A percentile compares a stretch with the other conserved stretches of the same genome.
Conservation (phyloP, 306 rosid genomes). For the Quercus bicolor region DNA sequence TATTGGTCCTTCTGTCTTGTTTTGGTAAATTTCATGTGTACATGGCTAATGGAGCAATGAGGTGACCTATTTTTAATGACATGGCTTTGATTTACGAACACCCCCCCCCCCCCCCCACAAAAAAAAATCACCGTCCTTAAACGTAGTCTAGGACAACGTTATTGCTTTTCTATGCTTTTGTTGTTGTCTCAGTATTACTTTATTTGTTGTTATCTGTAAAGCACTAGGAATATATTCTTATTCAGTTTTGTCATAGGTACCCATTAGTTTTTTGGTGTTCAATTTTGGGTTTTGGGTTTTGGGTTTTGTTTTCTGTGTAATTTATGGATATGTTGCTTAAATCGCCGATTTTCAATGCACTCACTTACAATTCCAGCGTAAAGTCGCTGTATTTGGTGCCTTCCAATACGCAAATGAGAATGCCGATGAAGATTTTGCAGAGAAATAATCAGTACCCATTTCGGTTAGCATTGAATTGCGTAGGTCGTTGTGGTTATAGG, state of each 20-base stretch:
- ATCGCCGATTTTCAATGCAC: slow-evolving; percentile 23
- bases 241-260: neutral
- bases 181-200: neutral
- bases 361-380: slow-evolving; percentile 10
- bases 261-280: slow-evolving; percentile 7
- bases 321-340: slow-evolving; percentile 37
- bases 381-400: slow-evolving; percentile 27
- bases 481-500: slow-evolving; percentile 17
- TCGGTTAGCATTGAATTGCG: slow-evolving; percentile 21
- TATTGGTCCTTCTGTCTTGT: no score
- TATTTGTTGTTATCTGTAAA: neutral
- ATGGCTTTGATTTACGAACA: no score
- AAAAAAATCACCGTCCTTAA: neutral
- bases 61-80: neutral
- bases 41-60: neutral
- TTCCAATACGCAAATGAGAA: slow-evolving; percentile 21
- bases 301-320: slow-evolving; percentile 7
- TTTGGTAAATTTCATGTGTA: no score
- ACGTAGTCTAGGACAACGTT: neutral
- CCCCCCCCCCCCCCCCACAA: no score
- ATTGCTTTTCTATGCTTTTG: neutral
- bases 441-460: slow-evolving; percentile 21
- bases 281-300: slow-evolving; percentile 18
- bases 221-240: neutral
- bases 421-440: slow-evolving; percentile 35